Evolutionary conservation across 371 early-diverging fungal species (phyloP).

Genomic region (Racocetra persica): DNA sequence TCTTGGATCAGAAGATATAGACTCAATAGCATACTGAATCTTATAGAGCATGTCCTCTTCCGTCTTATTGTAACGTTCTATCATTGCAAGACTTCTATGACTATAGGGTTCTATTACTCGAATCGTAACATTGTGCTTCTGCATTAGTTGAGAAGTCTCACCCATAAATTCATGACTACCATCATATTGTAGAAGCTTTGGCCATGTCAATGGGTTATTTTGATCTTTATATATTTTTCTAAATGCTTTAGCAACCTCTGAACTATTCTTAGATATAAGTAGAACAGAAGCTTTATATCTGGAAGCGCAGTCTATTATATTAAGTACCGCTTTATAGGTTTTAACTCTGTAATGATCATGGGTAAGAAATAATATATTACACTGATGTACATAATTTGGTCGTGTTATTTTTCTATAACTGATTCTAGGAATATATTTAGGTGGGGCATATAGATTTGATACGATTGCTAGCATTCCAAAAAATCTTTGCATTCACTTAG

Average conservation of each 20-base stretch:
- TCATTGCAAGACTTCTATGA: neutral
- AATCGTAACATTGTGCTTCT: constrained; percentile 30
- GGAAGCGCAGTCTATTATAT: constrained; percentile 6
- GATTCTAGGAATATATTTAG: constrained; percentile 15
- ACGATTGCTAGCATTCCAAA: neutral
- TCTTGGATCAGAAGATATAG: constrained; percentile 9
- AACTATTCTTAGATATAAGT: constrained; percentile 8
- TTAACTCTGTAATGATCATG: neutral
- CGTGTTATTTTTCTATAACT: constrained; percentile 7
- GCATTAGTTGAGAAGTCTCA: constrained; percentile 23
- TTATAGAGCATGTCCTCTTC: neutral
- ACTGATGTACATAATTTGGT: constrained; percentile 14
- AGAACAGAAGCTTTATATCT: constrained; percentile 5
- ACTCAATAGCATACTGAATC: neutral
- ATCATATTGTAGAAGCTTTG: constrained; percentile 28
- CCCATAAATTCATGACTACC: constrained; percentile 18
- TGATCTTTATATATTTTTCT: constrained; percentile 30
- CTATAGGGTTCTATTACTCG: constrained; percentile 27
- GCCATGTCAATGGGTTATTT: constrained; percentile 35
- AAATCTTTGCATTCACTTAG: neutral
- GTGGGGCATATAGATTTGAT: constrained; percentile 19
- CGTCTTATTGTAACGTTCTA: neutral
- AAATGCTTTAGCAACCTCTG: constrained; percentile 26
- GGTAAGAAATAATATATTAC: neutral
- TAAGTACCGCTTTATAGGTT: constrained; percentile 9